Base-by-base conservation (phyloP, 148 eudicot species). In the Diospyros lotus region DNA sequence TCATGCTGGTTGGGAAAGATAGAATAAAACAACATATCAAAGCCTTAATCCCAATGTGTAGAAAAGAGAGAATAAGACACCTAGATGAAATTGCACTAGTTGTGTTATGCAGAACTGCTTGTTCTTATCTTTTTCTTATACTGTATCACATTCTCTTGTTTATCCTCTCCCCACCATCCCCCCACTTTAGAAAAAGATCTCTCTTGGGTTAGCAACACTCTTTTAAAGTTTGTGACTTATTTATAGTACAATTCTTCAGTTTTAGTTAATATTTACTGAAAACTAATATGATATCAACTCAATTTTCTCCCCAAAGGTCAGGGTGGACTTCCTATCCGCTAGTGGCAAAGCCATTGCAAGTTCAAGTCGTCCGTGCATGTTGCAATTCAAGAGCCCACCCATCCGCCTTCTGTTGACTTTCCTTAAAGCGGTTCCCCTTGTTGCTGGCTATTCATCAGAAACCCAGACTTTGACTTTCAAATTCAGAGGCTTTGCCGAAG, bases 391-490 rank as follows among this genome's bases (percentile, higher is more conserved):
- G 81, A 95, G 98, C 63, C 79, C 79, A 55, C 88, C 97, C 38
- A 77, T 92, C 64, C 91, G 94, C 17, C 71, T 89, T 54, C 71
- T 92, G 55, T 67, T 77, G 44, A 90, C 87, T 11, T 81, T 95
- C 62, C 79, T 90, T 59, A 92, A 90, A 44, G 59, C 82, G n/a
- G 83, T 85, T 59, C 91, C 97, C 78, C 89, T 95, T 46, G 75
- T 95, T 65, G 78, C 96, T 41, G 98, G 98, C 42, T 89, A 92
- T 66, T 54, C 80, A 46, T 87, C 97, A 6, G 98, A 95, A 78
- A 73, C 98, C 58, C 97, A 95, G 86, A 83, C 69, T 39, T 39
- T 92, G 50, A 76, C 78, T 58, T 55, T 92, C 72, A 84, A 70
- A 17, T 87, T 95, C 61, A 78, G 60, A 64, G 97, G 92, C 4